Conservation (phyloP, 352 stramenopile species). For the Ophiocytium majus region DNA sequence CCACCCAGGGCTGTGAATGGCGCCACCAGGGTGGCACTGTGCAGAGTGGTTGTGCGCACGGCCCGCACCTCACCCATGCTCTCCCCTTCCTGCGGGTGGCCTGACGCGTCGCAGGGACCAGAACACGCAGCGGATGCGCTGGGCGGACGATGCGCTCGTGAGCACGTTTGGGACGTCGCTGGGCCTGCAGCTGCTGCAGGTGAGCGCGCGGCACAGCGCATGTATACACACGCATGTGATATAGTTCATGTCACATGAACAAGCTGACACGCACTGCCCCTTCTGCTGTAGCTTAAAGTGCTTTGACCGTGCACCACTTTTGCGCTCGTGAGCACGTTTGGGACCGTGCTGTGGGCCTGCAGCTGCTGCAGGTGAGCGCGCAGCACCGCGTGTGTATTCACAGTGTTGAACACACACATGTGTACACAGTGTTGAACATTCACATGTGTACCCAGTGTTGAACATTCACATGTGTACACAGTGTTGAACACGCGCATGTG, state of each 20-base stretch:
- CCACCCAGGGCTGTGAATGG: too few species aligned
- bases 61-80: background rate
- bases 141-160: background rate
- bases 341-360: background rate
- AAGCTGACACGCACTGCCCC: background rate
- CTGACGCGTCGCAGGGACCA: background rate
- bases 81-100: too few species aligned
- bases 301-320: background rate
- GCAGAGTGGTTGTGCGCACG: background rate
- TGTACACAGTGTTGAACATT: background rate
- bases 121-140: background rate
- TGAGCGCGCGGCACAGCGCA: background rate
- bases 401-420: background rate
- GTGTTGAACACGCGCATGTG: too few species aligned
- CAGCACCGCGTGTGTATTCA: background rate
- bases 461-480: too few species aligned
- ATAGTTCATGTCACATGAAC: too few species aligned
- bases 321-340: background rate
- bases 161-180: background rate
- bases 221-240: too few species aligned
- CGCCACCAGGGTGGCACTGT: background rate
- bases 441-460: background rate
- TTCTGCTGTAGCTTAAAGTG: background rate
- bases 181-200: conserved; percentile 7
- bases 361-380: background rate